Evolutionary conservation across 2,329 filamentous ascomycete genomes (phyloP).

Genomic region (Chaetomium olivaceum): DNA sequence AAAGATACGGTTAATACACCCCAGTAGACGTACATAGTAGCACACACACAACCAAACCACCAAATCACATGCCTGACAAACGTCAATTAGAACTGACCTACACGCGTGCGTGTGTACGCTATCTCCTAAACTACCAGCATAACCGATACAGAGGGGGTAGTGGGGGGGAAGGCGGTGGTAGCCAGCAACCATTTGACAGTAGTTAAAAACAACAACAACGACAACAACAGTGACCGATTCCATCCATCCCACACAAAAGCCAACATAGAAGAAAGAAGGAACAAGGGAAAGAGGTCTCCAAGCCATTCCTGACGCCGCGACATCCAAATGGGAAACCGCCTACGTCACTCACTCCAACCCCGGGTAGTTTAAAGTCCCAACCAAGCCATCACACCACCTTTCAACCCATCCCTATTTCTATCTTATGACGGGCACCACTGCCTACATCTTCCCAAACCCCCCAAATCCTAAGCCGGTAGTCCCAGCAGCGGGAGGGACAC

Average conservation of each 20-base stretch:
- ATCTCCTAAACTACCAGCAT: slow-evolving; percentile 6
- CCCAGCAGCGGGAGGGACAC: background rate
- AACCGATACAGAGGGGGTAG: slow-evolving; percentile 1
- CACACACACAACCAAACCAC: background rate
- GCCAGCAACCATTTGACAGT: background rate
- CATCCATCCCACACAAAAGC: slow-evolving; percentile 10
- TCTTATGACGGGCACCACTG: background rate
- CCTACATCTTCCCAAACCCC: background rate
- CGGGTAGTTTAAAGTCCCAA: background rate
- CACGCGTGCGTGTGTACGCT: background rate
- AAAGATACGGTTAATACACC: background rate
- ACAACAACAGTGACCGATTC: background rate
- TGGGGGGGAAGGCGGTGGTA: too few species aligned
- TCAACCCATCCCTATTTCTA: background rate
- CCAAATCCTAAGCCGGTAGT: background rate
- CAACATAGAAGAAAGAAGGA: background rate
- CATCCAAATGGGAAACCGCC: slow-evolving; percentile 23
- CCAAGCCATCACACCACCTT: background rate
- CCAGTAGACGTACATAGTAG: too few species aligned
- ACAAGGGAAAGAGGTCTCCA: slow-evolving; percentile 14
- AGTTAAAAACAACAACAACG: background rate
- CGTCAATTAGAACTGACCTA: slow-evolving; percentile 8
- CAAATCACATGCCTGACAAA: background rate
- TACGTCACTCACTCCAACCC: slow-evolving; percentile 6
- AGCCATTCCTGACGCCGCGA: slow-evolving; percentile 25